Conservation (phyloP, 192 early-diverging fungal genomes). For the Lunasporangiospora selenospora region DNA sequence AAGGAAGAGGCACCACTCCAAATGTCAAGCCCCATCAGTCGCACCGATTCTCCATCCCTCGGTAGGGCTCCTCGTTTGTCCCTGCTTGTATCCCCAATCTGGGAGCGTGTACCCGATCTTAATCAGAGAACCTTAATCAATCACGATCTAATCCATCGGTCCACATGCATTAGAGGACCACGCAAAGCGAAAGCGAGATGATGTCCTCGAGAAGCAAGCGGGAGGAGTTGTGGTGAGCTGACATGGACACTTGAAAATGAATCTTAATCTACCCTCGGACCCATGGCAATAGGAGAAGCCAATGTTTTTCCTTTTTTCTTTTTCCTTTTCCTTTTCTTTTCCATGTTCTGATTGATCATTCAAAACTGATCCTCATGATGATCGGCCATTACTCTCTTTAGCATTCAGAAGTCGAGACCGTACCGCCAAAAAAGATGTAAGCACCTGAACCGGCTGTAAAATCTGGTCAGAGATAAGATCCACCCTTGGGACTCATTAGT, state of each 20-base stretch:
- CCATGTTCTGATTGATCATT: too few relatives aligned
- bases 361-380: too few relatives aligned
- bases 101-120: neutral
- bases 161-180: slow-evolving; percentile 27
- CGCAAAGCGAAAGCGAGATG: slow-evolving; percentile 38
- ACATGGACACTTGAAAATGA: neutral
- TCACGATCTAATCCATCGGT: too few relatives aligned
- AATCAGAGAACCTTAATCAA: too few relatives aligned
- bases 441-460: too few relatives aligned
- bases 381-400: neutral
- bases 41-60: slow-evolving; percentile 24
- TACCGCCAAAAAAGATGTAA: slow-evolving; percentile 47
- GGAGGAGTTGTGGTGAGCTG: too few relatives aligned
- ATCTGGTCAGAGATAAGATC: too few relatives aligned
- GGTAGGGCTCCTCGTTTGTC: slow-evolving; percentile 2
- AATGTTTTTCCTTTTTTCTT: neutral
- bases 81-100: neutral
- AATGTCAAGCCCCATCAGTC: slow-evolving; percentile 32
- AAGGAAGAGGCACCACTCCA: neutral
- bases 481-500: too few relatives aligned
- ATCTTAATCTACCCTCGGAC: neutral
- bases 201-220: slow-evolving; percentile 22
- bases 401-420: slow-evolving; percentile 22
- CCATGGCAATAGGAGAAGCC: neutral
- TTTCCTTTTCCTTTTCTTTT: neutral